These are phyloP conservation scores for Pythium vanterpoolii DNA, from an alignment of 352 stramenopile species.

Conservation along the genomic window DNA sequence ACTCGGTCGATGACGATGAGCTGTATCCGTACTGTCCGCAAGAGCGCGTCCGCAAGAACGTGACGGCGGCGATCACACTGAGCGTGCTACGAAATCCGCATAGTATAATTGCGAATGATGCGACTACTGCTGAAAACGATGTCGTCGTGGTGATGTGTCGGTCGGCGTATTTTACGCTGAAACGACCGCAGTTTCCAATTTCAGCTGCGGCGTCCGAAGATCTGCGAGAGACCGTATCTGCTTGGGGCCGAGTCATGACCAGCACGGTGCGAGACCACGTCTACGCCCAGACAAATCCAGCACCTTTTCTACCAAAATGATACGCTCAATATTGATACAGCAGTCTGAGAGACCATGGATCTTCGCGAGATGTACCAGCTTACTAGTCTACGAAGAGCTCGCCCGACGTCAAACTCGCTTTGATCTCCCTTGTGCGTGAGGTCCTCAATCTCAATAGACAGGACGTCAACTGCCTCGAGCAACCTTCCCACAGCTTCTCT, in stretches of 20 bases:
- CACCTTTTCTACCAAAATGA: too few relatives aligned
- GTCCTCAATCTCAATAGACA: too few relatives aligned
- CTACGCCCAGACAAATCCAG: neutral
- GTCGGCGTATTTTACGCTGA: neutral
- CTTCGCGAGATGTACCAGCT: too few relatives aligned
- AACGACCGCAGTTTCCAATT: neutral
- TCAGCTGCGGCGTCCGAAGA: neutral
- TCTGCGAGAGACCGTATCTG: neutral
- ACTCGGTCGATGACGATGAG: slow-evolving; percentile 39
- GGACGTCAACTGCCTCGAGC: too few relatives aligned
- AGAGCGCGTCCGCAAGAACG: slow-evolving; percentile 26
- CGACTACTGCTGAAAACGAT: neutral
- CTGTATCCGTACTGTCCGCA: slow-evolving; percentile 38
- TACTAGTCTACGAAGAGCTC: too few relatives aligned
- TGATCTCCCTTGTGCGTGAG: too few relatives aligned
- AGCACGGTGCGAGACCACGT: neutral
- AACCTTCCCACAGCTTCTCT: too few relatives aligned
- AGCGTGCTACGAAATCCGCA: neutral
- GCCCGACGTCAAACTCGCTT: too few relatives aligned
- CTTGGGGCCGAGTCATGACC: slow-evolving; percentile 8
- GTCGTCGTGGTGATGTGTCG: neutral
- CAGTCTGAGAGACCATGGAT: too few relatives aligned
- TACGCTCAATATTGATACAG: too few relatives aligned
- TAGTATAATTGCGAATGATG: neutral
- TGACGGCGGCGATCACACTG: slow-evolving; percentile 22